Evolutionary conservation across 1,139 yeast species (phyloP), one percentile per base, ranked within the genome.

Genomic region (Saccharomycopsis hybrid): DNA sequence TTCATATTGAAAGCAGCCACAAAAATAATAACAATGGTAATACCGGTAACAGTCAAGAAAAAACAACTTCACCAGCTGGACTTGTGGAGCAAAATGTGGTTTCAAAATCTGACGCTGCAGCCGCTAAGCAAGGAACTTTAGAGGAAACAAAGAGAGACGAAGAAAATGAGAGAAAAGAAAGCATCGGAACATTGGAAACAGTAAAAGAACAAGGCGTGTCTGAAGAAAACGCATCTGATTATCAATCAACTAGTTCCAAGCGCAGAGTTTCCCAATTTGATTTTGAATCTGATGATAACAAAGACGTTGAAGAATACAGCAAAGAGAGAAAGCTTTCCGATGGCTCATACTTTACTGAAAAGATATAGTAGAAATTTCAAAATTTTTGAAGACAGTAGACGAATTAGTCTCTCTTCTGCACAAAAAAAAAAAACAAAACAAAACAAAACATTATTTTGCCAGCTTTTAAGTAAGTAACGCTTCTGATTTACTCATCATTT

Each of bases 261-360:
- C 47, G 44, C 31, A 47, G 55, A 47, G 53, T 27, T 9, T 52
- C 55, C 3, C 46, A 42, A 8, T 50, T 52, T 44, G 53, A 52
- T 30, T 52, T 52, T 44, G 55, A 52, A 41, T 41, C 53, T 32
- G 53, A 43, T 33, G 42, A 41, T 3, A 46, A 47, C n/a, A 49
- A 49, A 13, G 41, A 39, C 11, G 45, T 41, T 13, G 43, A 40
- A 13, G 46, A 35, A n/a, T 33, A 33, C 9, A 5, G 28, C n/a
- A 41, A 41, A 29, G 49, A 41, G 5, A 43, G 50, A 47, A 43
- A 41, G 30, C 40, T 51, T 11, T 44, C 51, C 3, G 53, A 46
- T 8, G 46, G 49, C n/a, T 44, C 53, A 5, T 52, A 37, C 46
- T 52, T 52, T 33, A 50, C 40, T 3, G 55, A 52, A 38, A 51